phyloP scores from a whole-genome alignment of 805 yeast genomes.

The Candida berthetii region DNA sequence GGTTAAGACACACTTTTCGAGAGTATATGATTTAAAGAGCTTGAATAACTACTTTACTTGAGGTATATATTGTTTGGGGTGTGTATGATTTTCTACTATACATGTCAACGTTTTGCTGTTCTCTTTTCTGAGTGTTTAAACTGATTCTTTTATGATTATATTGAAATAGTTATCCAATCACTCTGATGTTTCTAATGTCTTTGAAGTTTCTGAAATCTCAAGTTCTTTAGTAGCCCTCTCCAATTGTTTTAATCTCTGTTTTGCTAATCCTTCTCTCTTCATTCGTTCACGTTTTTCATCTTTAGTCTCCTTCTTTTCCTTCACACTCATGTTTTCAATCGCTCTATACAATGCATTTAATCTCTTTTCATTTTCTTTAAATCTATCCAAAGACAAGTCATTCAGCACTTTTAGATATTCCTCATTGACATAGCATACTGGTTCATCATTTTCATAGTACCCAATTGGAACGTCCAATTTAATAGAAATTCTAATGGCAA shows the following conservation, averaged over 20 bases:
- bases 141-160: no score
- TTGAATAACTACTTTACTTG: no score
- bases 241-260: conserved; percentile 12
- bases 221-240: background rate
- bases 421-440: conserved; percentile 40
- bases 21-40: no score
- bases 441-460: conserved; percentile 28
- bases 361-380: conserved; percentile 57
- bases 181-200: background rate
- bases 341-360: conserved; percentile 40
- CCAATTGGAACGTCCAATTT: conserved; percentile 78
- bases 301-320: conserved; percentile 35
- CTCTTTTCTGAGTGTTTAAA: no score
- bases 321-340: conserved; percentile 27
- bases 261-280: conserved; percentile 36
- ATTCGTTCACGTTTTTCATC: conserved; percentile 53
- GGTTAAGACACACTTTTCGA: no score
- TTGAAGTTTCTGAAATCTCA: background rate
- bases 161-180: no score
- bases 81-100: no score
- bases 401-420: conserved; percentile 48
- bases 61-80: no score
- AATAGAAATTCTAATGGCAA: conserved; percentile 72
- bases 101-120: no score
- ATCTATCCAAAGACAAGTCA: conserved; percentile 52